Evolutionary conservation across 2,329 filamentous ascomycete species (phyloP).

Genomic region (Drechslerella stenobrocha): DNA sequence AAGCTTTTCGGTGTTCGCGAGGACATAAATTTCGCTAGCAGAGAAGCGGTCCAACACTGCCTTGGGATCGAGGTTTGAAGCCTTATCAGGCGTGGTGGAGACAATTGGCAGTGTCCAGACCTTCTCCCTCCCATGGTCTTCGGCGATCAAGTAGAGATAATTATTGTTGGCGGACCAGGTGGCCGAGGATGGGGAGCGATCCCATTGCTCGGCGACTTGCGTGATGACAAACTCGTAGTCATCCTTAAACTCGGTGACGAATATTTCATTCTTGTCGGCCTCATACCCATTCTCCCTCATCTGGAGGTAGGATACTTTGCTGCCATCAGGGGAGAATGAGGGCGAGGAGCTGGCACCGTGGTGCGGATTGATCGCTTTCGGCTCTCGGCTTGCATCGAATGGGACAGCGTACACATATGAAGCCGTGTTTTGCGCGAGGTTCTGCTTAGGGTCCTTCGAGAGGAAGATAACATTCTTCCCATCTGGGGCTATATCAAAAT

Average conservation of each 20-base stretch:
- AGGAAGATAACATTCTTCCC: conserved; percentile 69
- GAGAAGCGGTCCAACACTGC: conserved; percentile 26
- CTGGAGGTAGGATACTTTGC: conserved; percentile 72
- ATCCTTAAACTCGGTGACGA: conserved; percentile 53
- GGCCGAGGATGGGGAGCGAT: conserved; percentile 61
- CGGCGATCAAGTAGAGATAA: conserved; percentile 72
- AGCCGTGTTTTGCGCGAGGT: conserved; percentile 75
- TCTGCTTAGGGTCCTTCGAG: conserved; percentile 71
- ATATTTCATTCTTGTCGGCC: conserved; percentile 67
- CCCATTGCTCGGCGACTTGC: conserved; percentile 58
- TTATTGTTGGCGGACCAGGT: conserved; percentile 62
- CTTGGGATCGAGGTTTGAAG: conserved; percentile 49
- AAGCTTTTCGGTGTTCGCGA: conserved; percentile 58
- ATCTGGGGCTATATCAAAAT: conserved; percentile 72
- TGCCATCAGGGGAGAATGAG: conserved; percentile 72
- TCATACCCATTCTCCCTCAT: conserved; percentile 81
- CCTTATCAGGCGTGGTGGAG: conserved; percentile 59
- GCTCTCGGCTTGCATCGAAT: conserved; percentile 55
- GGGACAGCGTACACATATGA: conserved; percentile 70
- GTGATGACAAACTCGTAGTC: conserved; percentile 55
- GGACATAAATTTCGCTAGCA: conserved; percentile 20
- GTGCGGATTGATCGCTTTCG: conserved; percentile 53
- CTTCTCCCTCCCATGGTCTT: conserved; percentile 67
- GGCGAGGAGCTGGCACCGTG: conserved; percentile 55
- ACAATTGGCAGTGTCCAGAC: conserved; percentile 67